Conservation (phyloP, 768 basidiomycete species). For the Leccinum subgranulosum region DNA sequence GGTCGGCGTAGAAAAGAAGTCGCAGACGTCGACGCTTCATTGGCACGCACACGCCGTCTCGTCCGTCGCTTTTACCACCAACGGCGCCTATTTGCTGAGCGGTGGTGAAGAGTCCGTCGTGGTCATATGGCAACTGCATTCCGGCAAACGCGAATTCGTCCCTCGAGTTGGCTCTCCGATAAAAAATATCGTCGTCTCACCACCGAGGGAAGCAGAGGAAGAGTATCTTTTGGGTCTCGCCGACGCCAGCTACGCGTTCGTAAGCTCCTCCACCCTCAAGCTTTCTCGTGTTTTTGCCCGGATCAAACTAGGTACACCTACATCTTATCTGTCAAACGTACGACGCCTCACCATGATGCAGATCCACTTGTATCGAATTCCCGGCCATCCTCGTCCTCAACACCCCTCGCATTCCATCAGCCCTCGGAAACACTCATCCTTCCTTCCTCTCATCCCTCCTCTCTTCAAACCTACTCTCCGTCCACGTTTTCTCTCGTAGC, state of each 20-base stretch:
- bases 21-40: constrained; percentile 84
- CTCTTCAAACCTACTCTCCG: constrained; percentile 89
- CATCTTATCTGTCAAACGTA: not conserved
- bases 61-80: constrained; percentile 80
- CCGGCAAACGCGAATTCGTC: constrained; percentile 86
- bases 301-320: constrained; percentile 67
- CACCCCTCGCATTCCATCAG: constrained; percentile 76
- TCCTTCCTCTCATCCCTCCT: constrained; percentile 92
- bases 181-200: constrained; percentile 59
- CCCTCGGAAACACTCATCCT: constrained; percentile 75
- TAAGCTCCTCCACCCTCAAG: constrained; percentile 69
- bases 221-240: constrained; percentile 82
- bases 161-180: constrained; percentile 91
- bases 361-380: constrained; percentile 35
- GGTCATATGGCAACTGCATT: constrained; percentile 95
- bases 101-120: constrained; percentile 95
- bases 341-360: constrained; percentile 13
- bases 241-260: constrained; percentile 78
- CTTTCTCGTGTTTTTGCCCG: constrained; percentile 70
- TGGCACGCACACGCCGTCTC: constrained; percentile 97
- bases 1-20: constrained; percentile 68
- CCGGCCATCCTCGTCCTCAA: constrained; percentile 37
- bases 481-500: constrained; percentile 64
- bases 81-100: constrained; percentile 89
- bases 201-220: constrained; percentile 56